Evolutionary conservation across 495 filamentous ascomycete species (phyloP), one percentile per base, ranked within the genome.

Genomic region (Monascus purpureus): DNA sequence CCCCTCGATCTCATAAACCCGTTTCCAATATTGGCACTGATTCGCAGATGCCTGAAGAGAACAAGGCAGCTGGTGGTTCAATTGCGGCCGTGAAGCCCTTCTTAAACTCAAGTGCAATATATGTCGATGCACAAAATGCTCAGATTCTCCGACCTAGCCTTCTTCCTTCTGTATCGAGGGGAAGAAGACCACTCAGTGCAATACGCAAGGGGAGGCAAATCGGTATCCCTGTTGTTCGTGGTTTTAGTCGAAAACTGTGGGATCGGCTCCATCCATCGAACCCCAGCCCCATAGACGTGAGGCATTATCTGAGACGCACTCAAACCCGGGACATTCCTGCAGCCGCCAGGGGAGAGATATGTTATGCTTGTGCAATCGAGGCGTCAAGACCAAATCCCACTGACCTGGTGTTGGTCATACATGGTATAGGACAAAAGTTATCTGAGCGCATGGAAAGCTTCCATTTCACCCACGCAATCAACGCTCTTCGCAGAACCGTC

Each of bases 361-460:
- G 72, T 53, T 50, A 61, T 49, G 55, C 67, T 35, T 65, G 68
- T 42, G 55, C 51, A 33, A 61, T 61, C 41, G 63, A 71, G 26
- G 76, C 83, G 13, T 68, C 80, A 20, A 64, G 77, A 14, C 76
- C 75, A 2, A 72, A 72, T 24, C 80, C 92, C 3, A 88, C 82
- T 7, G 90, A 97, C 48, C 55, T 97, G 13, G 68, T 94, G 12
- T 58, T 97, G 11, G 80, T 95, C 14, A 82, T 92, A 27, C 90
- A 97, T 49, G 90, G 87, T 8, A 95, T 97, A 31, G 90, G 90
- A 0, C 90, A 97, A 50, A 95, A 96, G 47, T 61, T 96, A n/a
- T 90, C 85, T 0, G 85, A 97, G 43, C 69, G 87, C 11, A 80
- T 97, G 29, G 90, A 96, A 49, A 94, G 84, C 49, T 97, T 82